phyloP scores from a whole-genome alignment of 345 rosid species.

The Erodium maritimum region DNA sequence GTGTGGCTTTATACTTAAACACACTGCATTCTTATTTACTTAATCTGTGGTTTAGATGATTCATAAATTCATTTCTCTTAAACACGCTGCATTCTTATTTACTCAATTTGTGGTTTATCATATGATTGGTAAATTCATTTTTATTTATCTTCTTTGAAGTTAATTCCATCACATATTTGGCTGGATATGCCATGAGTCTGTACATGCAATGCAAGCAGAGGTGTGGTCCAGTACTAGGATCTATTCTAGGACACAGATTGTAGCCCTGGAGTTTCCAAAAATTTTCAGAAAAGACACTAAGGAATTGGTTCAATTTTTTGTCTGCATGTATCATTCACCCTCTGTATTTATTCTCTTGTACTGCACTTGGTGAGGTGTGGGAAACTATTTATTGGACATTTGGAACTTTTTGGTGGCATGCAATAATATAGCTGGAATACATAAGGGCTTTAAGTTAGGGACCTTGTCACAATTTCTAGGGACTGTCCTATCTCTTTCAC shows the following conservation, averaged over 20 bases:
- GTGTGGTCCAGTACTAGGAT: neutral
- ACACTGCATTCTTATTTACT: neutral
- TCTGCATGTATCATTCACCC: neutral
- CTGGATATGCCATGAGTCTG: neutral
- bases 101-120: too few species aligned
- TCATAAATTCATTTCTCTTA: too few species aligned
- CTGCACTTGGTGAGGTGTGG: neutral
- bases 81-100: neutral
- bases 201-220: neutral
- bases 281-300: neutral
- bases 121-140: too few species aligned
- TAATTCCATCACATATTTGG: neutral
- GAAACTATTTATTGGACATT: too few species aligned
- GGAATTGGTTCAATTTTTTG: neutral
- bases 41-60: too few species aligned
- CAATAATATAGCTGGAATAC: too few species aligned
- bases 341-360: neutral
- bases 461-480: too few species aligned
- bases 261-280: conserved; percentile 6
- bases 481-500: too few species aligned
- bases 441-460: too few species aligned
- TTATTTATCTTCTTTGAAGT: too few species aligned
- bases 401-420: too few species aligned
- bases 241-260: neutral
- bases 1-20: too few species aligned